These are phyloP conservation scores for Metschnikowia noctiluminum DNA, from an alignment of 805 yeast genomes.

Conservation along the genomic window DNA sequence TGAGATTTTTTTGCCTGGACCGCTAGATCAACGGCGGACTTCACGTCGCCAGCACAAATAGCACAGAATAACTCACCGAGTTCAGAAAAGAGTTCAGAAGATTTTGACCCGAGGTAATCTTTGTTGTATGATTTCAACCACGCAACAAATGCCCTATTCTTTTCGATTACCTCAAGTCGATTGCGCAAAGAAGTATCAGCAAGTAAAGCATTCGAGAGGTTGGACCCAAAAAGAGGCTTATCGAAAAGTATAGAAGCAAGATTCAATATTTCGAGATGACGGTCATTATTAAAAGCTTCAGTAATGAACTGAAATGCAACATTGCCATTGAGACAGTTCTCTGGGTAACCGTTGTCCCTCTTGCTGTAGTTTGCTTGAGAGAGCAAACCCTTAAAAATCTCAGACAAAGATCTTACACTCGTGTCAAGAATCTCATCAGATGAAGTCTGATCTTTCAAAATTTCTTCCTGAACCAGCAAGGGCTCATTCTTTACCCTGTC, in stretches of 20 bases:
- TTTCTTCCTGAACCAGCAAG: slow-evolving; percentile 23
- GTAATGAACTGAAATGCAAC: too few species aligned
- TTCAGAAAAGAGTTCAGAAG: slow-evolving; percentile 28
- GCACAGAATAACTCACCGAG: slow-evolving; percentile 51
- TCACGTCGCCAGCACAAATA: slow-evolving; percentile 53
- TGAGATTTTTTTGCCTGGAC: slow-evolving; percentile 62
- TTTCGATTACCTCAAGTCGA: slow-evolving; percentile 21
- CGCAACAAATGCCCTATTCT: slow-evolving; percentile 45
- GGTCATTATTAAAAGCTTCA: slow-evolving; percentile 6
- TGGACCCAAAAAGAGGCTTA: slow-evolving; percentile 5
- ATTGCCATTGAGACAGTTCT: slow-evolving; percentile 6
- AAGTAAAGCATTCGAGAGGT: slow-evolving; percentile 11
- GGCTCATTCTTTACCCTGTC: slow-evolving; percentile 17
- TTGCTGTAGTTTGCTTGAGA: slow-evolving; percentile 19
- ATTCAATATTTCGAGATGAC: slow-evolving; percentile 44
- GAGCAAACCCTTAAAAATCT: background rate
- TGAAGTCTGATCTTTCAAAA: slow-evolving; percentile 2
- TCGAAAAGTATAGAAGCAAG: slow-evolving; percentile 61
- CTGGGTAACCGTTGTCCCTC: slow-evolving; percentile 29
- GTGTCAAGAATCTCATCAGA: background rate
- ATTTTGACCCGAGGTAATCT: slow-evolving; percentile 21
- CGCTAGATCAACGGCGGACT: slow-evolving; percentile 62
- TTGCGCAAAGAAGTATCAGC: slow-evolving; percentile 13
- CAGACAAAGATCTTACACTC: background rate
- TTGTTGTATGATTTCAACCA: slow-evolving; percentile 56